Evolutionary conservation across 2,329 filamentous ascomycete species (phyloP).

Genomic region (Penicillium janthinellum): DNA sequence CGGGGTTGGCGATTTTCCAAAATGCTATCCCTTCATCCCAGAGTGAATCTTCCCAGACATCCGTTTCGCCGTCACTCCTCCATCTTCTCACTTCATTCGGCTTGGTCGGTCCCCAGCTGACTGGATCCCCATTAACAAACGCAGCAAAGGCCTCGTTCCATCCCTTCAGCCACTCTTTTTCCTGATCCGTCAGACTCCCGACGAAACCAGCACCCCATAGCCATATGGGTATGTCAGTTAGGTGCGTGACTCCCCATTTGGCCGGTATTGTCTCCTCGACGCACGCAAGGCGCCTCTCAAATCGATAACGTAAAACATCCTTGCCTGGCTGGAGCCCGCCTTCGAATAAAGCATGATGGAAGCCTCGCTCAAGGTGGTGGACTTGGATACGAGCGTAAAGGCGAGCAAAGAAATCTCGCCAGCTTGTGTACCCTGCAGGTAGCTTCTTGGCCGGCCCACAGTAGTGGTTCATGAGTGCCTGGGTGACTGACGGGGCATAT

Average conservation of each 20-base stretch:
- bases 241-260: slow-evolving; percentile 3
- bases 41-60: no score
- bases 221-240: slow-evolving; percentile 6
- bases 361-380: slow-evolving; percentile 4
- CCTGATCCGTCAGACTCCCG: no score
- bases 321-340: neutral
- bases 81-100: no score
- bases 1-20: no score
- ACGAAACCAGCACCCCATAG: neutral
- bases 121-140: no score
- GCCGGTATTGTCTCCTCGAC: slow-evolving; percentile 6
- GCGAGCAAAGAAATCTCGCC: slow-evolving; percentile 1
- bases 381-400: slow-evolving; percentile 7
- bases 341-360: neutral
- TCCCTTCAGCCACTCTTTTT: no score
- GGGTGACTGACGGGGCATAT: slow-evolving; percentile 32
- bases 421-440: slow-evolving; percentile 1
- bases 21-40: no score
- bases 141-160: no score
- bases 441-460: neutral
- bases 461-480: slow-evolving; percentile 4
- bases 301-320: slow-evolving; percentile 6
- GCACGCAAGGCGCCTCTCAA: slow-evolving; percentile 5
- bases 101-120: no score
- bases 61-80: no score